Evolutionary conservation across 2,329 filamentous ascomycete species (phyloP), one percentile per base, ranked within the genome.

Genomic region (Pseudogymnoascus sp.): DNA sequence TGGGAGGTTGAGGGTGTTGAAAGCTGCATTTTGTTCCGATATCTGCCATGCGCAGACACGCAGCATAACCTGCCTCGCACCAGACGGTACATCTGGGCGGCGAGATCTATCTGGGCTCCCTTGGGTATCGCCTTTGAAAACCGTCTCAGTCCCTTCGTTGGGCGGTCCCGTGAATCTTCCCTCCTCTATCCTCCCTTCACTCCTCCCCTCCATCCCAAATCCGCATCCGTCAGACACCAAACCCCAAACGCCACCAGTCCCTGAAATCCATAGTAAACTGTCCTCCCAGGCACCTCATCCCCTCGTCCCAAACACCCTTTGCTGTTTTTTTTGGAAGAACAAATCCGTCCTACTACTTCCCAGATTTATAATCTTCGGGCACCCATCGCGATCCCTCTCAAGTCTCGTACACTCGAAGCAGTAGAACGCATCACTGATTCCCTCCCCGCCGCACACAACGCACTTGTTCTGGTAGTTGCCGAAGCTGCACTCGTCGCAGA

Each of bases 391-490:
- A 74, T 99, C 94, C 78, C 97, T 99, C 75, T 99, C 94, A 13
- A 99, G 79, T 6, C 94, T 84, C 63, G 94, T 99, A 75, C 94
- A 99, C 78, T 99, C 94, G 73, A 97, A 97, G 81, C 94, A 99
- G 80, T 99, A 99, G 77, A 97, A 97, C 59, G 94, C 94, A 75
- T 99, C 94, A 35, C 89, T 94, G 74, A 99, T 99, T 31, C 94
- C 94, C 78, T 97, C 94, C 70, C 94, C 94, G 74, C 94, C 94
- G 77, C 94, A 99, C 45, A 99, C 94, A 69, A 99, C 92, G 75
- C 94, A 99, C 77, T 99, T 99, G 81, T 99, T 99, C 79, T 97
- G 94, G 81, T 97, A 99, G 82, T 99, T 99, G 73, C 94, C 94
- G 76, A 99, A 99, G 74, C 90, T 92, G 82, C 94, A 99, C 79